Conservation (phyloP, 2,329 filamentous ascomycete genomes). For the Ilyonectria destructans region DNA sequence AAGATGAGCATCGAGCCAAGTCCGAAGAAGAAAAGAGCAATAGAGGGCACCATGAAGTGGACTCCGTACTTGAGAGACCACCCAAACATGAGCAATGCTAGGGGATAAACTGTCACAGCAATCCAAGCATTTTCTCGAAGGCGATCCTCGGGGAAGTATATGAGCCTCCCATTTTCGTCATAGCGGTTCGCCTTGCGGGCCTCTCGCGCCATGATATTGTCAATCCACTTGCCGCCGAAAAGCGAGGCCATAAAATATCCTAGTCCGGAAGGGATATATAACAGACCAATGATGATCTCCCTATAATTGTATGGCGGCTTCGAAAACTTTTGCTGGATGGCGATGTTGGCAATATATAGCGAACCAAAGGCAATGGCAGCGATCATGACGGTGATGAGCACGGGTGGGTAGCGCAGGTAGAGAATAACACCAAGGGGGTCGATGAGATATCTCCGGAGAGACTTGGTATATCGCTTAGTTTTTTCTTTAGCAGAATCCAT, state of each 20-base stretch:
- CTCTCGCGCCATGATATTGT: conserved; percentile 84
- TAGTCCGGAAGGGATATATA: conserved; percentile 83
- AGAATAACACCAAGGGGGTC: conserved; percentile 81
- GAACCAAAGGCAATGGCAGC: conserved; percentile 83
- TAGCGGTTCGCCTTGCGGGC: conserved; percentile 80
- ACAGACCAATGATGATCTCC: conserved; percentile 79
- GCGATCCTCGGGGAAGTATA: conserved; percentile 84
- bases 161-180: conserved; percentile 76
- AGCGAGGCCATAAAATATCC: conserved; percentile 81
- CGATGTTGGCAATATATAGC: conserved; percentile 85
- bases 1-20: conserved; percentile 86
- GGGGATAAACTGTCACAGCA: conserved; percentile 79
- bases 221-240: conserved; percentile 84
- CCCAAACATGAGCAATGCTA: conserved; percentile 82
- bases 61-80: conserved; percentile 80
- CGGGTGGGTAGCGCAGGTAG: conserved; percentile 81
- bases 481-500: conserved; percentile 73
- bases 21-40: conserved; percentile 83
- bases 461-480: conserved; percentile 67
- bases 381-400: conserved; percentile 81
- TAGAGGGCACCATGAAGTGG: conserved; percentile 74
- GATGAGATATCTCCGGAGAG: conserved; percentile 75
- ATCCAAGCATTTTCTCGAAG: conserved; percentile 89
- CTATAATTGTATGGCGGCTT: conserved; percentile 77
- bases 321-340: conserved; percentile 80